Conservation (phyloP, 2,329 filamentous ascomycete species). For the Nannizziopsis barbatae region DNA sequence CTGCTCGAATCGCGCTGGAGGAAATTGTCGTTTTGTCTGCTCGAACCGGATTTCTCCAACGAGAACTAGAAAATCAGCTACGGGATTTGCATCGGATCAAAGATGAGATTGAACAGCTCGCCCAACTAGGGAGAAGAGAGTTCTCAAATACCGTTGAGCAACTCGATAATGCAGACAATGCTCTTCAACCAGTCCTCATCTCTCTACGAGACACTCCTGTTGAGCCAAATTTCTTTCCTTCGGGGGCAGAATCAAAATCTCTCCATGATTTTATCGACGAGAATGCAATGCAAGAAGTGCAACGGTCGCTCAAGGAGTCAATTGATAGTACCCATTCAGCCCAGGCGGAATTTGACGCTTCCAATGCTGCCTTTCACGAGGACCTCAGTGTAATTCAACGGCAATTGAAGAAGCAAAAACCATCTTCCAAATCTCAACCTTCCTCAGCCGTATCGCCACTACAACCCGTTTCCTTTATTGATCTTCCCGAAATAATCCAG, state of each 20-base stretch:
- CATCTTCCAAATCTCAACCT: constrained; percentile 23
- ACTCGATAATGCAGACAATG: constrained; percentile 49
- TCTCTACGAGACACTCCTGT: constrained; percentile 48
- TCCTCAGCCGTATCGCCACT: constrained; percentile 23
- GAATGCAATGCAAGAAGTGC: constrained; percentile 47
- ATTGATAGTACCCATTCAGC: constrained; percentile 52
- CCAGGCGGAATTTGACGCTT: constrained; percentile 46
- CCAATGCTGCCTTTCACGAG: constrained; percentile 57
- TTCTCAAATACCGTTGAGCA: constrained; percentile 42
- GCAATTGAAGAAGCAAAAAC: constrained; percentile 38
- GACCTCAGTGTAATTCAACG: constrained; percentile 58
- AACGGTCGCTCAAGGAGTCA: constrained; percentile 45
- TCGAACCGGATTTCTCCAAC: constrained; percentile 55
- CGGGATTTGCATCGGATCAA: constrained; percentile 35
- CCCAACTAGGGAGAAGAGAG: constrained; percentile 33
- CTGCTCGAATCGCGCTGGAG: constrained; percentile 63
- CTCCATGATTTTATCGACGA: constrained; percentile 59
- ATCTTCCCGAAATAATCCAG: constrained; percentile 46
- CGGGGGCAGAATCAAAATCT: constrained; percentile 40
- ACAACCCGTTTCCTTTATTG: constrained; percentile 27
- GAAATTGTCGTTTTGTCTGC: constrained; percentile 64
- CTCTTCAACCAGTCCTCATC: constrained; percentile 46
- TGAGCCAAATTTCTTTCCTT: constrained; percentile 45
- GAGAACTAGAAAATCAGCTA: constrained; percentile 45
- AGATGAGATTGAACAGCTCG: constrained; percentile 35